These are phyloP conservation scores for Paraphoma sp. DNA, from an alignment of 2,329 filamentous ascomycete species.

Conservation along the genomic window DNA sequence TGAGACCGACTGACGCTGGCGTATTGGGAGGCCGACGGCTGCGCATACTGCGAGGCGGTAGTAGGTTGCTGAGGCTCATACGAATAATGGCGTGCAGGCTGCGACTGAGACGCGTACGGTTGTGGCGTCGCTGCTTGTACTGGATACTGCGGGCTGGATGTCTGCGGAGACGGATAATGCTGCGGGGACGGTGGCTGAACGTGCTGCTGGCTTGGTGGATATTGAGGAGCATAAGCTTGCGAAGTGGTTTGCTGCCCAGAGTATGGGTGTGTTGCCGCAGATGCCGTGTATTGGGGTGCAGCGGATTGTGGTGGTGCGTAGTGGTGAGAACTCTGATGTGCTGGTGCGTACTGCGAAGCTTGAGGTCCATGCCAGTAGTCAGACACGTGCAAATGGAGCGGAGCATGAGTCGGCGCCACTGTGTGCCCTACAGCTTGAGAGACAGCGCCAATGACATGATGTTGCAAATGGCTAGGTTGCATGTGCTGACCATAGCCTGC, in stretches of 20 bases:
- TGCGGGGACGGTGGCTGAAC: constrained; percentile 34
- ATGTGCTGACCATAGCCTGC: constrained; percentile 37
- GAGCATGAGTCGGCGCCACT: constrained; percentile 32
- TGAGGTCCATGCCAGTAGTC: constrained; percentile 42
- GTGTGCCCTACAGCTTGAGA: constrained; percentile 31
- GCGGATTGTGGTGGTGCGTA: constrained; percentile 30
- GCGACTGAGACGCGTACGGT: constrained; percentile 28
- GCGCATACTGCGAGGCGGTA: constrained; percentile 25
- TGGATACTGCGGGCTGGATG: constrained; percentile 26
- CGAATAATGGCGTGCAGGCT: constrained; percentile 27
- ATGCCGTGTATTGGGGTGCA: constrained; percentile 26
- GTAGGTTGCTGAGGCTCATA: constrained; percentile 22
- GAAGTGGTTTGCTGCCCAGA: constrained; percentile 23
- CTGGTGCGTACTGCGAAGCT: constrained; percentile 31
- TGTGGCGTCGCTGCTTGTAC: constrained; percentile 21
- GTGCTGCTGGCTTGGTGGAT: constrained; percentile 23
- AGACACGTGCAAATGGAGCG: constrained; percentile 36
- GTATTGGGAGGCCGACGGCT: constrained; percentile 25
- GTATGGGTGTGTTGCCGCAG: constrained; percentile 26
- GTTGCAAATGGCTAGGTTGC: constrained; percentile 37
- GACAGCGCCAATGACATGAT: constrained; percentile 28
- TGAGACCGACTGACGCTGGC: constrained; percentile 26
- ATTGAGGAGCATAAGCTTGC: constrained; percentile 20
- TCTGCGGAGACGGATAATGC: constrained; percentile 29
- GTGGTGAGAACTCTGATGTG: constrained; percentile 32